Conservation (phyloP, 2,329 filamentous ascomycete genomes). For the Fusarium globosum region DNA sequence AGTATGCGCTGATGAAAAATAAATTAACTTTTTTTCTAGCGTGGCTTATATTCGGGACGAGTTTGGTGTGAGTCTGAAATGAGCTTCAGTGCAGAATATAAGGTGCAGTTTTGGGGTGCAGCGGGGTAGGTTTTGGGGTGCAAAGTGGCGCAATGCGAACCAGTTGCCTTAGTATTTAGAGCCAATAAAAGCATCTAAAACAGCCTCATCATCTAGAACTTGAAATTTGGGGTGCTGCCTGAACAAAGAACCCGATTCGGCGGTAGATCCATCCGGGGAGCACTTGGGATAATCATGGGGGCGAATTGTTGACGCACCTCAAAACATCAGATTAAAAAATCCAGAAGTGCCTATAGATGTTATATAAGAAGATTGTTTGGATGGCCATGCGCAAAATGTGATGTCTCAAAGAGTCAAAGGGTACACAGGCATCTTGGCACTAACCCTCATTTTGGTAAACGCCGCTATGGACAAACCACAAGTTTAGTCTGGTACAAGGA, state of each 20-base stretch:
- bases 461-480: too few relatives aligned
- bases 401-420: too few relatives aligned
- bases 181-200: background rate
- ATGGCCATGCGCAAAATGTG: too few relatives aligned
- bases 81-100: fast-evolving
- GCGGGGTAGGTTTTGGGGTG: background rate
- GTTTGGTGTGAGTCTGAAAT: background rate
- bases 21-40: fast-evolving
- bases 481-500: too few relatives aligned
- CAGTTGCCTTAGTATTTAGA: background rate
- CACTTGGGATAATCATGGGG: fast-evolving
- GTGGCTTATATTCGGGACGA: fast-evolving
- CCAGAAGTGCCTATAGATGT: too few relatives aligned
- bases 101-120: background rate
- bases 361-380: too few relatives aligned
- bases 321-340: background rate
- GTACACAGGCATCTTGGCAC: too few relatives aligned
- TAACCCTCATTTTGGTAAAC: too few relatives aligned
- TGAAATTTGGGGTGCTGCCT: too few relatives aligned
- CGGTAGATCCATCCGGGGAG: too few relatives aligned
- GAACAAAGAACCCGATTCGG: too few relatives aligned
- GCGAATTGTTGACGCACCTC: background rate
- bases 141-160: background rate
- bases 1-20: fast-evolving
- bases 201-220: too few relatives aligned